Base-by-base conservation (phyloP, 192 early-diverging fungal species). In the Coemansia sp. region DNA sequence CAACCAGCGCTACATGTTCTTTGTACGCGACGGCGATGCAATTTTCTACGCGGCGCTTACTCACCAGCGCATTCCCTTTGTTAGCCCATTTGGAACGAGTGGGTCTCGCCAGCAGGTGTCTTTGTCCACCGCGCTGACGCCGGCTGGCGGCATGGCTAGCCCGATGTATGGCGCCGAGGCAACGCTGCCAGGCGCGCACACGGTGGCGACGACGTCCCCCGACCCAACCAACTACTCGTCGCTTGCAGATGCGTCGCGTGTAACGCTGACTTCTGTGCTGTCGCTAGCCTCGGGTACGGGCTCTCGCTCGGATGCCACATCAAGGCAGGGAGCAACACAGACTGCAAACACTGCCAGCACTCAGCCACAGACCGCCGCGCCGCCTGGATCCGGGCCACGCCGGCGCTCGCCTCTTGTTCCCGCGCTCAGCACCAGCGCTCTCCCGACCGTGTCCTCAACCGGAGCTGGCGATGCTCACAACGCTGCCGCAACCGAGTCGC, bases 1-100 rank as follows among this genome's bases (percentile, higher is more conserved):
- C 1, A 82, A 82, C 67, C 67, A 73, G 63, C 59, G 57, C 51
- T 70, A 69, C 57, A 82, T 82, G 79, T 82, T 82, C 42, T 76
- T 74, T 66, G 79, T 82, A 40, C 79, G 79, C 71, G 79, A 82
- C 20, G 68, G 68, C 11, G 41, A 51, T 25, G 70, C 74, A 22
- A 73, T 82, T 1, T 82, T 82, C 47, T 82, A 77, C 19, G 79
- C 74, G 2, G 49, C 64, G 41, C 61, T 82, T 24, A 66, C 65
- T 14, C 59, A 69, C 2, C 65, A 65, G 41, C 70, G 79, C 37
- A 67, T 65, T n/a, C 67, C 79, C 14, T 70, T 73, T 27, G 57
- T 61, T 31, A 76, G 49, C 36, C 79, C 74, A 20, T 82, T 82
- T 66, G 64, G 62, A 7, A 14, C 27, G 17, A 47, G 35, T 43